Evolutionary conservation across 495 filamentous ascomycete genomes (phyloP), one percentile per base, ranked within the genome.

Genomic region (Symbiotaphrina buchneri): DNA sequence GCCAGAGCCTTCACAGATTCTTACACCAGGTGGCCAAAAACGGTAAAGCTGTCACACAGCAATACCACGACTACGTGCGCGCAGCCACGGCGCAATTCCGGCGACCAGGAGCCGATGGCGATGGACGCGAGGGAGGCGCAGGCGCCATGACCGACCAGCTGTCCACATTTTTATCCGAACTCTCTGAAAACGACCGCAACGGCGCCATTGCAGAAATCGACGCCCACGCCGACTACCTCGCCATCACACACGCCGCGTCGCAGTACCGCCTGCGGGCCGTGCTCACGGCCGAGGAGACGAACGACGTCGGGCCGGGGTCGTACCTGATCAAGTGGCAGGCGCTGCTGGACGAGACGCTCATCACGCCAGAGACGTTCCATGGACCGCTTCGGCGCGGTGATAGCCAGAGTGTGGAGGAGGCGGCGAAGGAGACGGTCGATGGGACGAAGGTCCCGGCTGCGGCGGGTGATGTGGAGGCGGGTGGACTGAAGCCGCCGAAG

Each of bases 321-420:
- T 78, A 65, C 40, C 55, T 75, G 24, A 51, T 56, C 0, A 55
- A 62, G 23, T 78, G 72, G 72, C 63, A 75, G 43, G 40, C 56
- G 11, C 49, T 74, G 5, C 51, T 78, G 16, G 63, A 78, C 40
- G 43, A 49, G 5, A 70, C 70, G 0, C 32, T 54, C 10, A 59
- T 78, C 13, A 71, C 64, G 6, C 71, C 71, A 4, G 54, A 45
- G 1, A 41, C 40, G 7, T 44, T 48, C 0, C 41, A 41, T 10
- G 65, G 62, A 0, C 40, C 41, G 8, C 40, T 65, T 0, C 46
- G 68, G n/a, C 47, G 32, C n/a, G 69, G 64, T 2, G 54, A 46
- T 30, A 59, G 58, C 10, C 53, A 61, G 4, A 61, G 55, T 30
- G 53, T 58, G 6, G 41, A 49, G 26, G 51, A 61, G 33, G 58